Evolutionary conservation across 2,329 filamentous ascomycete species (phyloP).

Genomic region (Colletotrichum eleusines): DNA sequence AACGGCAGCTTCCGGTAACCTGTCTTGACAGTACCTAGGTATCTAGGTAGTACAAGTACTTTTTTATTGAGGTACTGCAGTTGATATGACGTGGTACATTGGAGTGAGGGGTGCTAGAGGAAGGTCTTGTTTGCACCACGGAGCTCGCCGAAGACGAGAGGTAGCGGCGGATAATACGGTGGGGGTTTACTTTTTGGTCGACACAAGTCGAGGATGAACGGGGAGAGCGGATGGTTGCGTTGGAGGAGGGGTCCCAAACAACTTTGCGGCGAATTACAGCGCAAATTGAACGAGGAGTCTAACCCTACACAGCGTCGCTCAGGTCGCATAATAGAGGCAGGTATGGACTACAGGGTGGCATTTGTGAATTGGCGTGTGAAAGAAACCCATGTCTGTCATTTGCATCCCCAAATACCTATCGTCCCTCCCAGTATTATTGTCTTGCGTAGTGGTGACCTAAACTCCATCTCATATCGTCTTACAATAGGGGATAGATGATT

Average conservation of each 20-base stretch:
- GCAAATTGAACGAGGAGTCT: background rate
- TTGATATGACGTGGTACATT: background rate
- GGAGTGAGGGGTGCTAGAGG: background rate
- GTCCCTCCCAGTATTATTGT: background rate
- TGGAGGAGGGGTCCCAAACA: background rate
- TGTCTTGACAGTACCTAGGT: background rate
- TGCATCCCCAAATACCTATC: background rate
- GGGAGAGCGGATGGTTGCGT: background rate
- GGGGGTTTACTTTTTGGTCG: slow-evolving; percentile 3
- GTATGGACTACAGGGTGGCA: background rate
- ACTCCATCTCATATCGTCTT: background rate
- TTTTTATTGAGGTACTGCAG: background rate
- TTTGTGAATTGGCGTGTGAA: background rate
- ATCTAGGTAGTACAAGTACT: background rate
- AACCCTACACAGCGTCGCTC: background rate
- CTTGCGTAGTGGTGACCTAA: background rate
- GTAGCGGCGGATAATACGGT: slow-evolving; percentile 2
- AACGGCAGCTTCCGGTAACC: background rate
- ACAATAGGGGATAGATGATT: background rate
- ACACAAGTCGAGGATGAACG: background rate
- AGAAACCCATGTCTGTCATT: background rate
- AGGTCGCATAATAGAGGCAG: background rate
- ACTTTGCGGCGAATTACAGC: background rate
- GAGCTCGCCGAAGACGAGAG: background rate
- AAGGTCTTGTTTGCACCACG: background rate